These are phyloP conservation scores for Corymbia citriodora DNA, from an alignment of 441 rosid genomes.

Conservation along the genomic window DNA sequence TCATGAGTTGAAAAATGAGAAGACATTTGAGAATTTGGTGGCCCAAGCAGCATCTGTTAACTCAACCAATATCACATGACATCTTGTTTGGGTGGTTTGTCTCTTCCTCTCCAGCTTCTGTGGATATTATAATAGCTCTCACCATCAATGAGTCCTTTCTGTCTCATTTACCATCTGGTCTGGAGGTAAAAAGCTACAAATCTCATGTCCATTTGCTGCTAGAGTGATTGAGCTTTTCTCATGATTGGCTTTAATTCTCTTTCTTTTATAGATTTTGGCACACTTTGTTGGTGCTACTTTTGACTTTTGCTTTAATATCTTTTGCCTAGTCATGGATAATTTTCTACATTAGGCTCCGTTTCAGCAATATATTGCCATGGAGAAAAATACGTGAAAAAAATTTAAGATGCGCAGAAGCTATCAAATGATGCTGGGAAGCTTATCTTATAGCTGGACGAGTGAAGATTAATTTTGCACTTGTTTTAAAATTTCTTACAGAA, in stretches of 20 bases:
- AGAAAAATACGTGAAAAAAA: not conserved
- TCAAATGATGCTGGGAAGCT: not conserved
- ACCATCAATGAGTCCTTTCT: slow-evolving; percentile 26
- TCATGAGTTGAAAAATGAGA: slow-evolving; percentile 42
- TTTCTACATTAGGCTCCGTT: not conserved
- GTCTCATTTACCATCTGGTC: slow-evolving; percentile 18
- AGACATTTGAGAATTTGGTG: slow-evolving; percentile 87
- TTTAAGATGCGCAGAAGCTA: not conserved
- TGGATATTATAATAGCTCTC: slow-evolving; percentile 71
- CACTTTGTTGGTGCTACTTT: not conserved
- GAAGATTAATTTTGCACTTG: not conserved
- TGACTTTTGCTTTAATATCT: not conserved
- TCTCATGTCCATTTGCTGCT: not conserved
- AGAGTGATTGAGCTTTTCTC: not conserved
- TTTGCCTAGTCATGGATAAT: not conserved
- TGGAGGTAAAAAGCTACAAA: slow-evolving; percentile 37
- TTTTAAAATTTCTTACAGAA: not conserved
- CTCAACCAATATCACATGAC: slow-evolving; percentile 17
- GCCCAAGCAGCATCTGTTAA: slow-evolving; percentile 41
- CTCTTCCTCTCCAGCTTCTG: slow-evolving; percentile 42
- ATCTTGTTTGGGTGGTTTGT: slow-evolving; percentile 77
- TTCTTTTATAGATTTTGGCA: not conserved
- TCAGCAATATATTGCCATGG: not conserved
- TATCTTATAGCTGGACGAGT: not conserved
- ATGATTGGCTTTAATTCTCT: not conserved